Percentiles rank a stretch among this genome's conserved stretches.
These are phyloP conservation scores for Teunomyces pallodes DNA, from an alignment of 805 yeast genomes.

Conservation along the genomic window DNA sequence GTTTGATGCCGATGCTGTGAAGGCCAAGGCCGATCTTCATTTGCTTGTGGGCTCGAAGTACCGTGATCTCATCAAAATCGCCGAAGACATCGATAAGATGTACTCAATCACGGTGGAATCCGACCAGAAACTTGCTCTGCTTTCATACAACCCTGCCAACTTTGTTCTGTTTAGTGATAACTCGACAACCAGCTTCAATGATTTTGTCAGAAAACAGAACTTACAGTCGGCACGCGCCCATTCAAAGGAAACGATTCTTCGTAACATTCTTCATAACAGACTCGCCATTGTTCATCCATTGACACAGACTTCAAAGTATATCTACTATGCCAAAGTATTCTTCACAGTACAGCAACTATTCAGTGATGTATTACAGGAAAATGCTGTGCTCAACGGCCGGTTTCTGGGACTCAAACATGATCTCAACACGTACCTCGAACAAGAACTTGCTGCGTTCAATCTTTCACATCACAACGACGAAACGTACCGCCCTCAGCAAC, in stretches of 20 bases:
- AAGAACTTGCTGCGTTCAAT: conserved; percentile 22
- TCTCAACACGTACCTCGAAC: conserved; percentile 24
- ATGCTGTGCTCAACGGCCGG: conserved; percentile 11
- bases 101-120: conserved; percentile 18
- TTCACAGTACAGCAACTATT: conserved; percentile 28
- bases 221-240: conserved; percentile 17
- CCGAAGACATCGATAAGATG: conserved; percentile 41
- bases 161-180: conserved; percentile 27
- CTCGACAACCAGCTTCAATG: conserved; percentile 19
- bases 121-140: conserved; percentile 25
- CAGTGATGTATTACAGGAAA: conserved; percentile 13
- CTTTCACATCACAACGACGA: conserved; percentile 11
- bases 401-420: conserved; percentile 21
- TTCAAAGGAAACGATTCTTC: conserved; percentile 24
- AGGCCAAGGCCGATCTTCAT: conserved; percentile 34
- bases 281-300: conserved; percentile 13
- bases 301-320: conserved; percentile 23
- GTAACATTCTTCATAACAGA: conserved; percentile 27
- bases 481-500: background rate
- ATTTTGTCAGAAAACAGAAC: conserved; percentile 12
- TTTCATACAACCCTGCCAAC: conserved; percentile 29
- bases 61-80: conserved; percentile 41
- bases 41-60: conserved; percentile 39
- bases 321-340: conserved; percentile 34
- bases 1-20: conserved; percentile 24